Conservation (phyloP, 176 grass and related monocot species). For the Hyparrhenia diplandra region DNA sequence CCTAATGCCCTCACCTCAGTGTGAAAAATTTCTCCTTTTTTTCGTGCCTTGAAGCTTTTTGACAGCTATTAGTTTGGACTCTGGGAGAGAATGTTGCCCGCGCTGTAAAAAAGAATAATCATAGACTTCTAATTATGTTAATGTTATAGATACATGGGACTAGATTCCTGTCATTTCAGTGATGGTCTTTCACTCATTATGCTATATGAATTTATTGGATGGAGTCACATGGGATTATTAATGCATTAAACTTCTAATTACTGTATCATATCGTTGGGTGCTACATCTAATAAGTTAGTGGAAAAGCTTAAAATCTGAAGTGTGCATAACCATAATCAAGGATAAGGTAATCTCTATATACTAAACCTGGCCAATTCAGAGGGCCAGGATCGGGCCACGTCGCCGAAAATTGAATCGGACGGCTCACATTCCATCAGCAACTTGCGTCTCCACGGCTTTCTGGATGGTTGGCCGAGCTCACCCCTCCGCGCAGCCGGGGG, state of each 20-base stretch:
- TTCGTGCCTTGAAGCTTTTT: slow-evolving; percentile 44
- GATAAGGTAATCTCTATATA: background rate
- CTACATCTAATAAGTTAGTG: background rate
- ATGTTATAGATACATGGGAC: background rate
- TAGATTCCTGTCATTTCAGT: background rate
- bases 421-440: too few relatives aligned
- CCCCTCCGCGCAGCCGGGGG: too few relatives aligned
- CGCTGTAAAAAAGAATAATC: slow-evolving; percentile 19
- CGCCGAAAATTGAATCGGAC: too few relatives aligned
- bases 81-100: slow-evolving; percentile 16
- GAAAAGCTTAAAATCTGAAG: background rate
- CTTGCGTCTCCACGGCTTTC: too few relatives aligned
- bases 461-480: too few relatives aligned
- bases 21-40: slow-evolving; percentile 43
- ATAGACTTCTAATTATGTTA: background rate
- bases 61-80: slow-evolving; percentile 27
- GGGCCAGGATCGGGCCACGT: too few relatives aligned
- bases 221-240: background rate
- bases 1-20: slow-evolving; percentile 38
- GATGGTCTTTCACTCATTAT: background rate
- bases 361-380: too few relatives aligned
- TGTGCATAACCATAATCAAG: background rate
- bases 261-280: background rate
- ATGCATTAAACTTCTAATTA: background rate
- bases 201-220: background rate